Conservation (phyloP, 106 monocot genomes). For the Cymbidium sinense region DNA sequence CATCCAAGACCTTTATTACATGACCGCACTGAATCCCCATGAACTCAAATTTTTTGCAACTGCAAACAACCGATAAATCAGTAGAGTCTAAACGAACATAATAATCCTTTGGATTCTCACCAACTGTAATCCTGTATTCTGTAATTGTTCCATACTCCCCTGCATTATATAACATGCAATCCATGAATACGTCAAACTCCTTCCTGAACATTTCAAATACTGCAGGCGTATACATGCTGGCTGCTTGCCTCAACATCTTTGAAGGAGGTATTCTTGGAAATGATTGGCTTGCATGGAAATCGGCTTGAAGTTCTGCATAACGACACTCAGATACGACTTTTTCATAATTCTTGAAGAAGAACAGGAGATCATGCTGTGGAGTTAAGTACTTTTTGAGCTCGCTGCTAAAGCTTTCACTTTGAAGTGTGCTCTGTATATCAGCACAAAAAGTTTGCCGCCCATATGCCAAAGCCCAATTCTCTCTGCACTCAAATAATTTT, state of each 20-base stretch:
- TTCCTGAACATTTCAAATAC: slow-evolving; percentile 26
- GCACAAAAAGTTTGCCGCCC: slow-evolving; percentile 25
- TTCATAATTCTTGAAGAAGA: slow-evolving; percentile 24
- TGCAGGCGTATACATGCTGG: slow-evolving; percentile 24
- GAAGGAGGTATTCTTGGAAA: slow-evolving; percentile 30
- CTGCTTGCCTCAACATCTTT: slow-evolving; percentile 35
- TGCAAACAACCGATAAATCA: slow-evolving; percentile 18
- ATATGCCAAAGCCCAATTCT: slow-evolving; percentile 21
- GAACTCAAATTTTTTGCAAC: slow-evolving; percentile 33
- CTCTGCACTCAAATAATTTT: slow-evolving; percentile 19
- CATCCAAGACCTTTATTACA: slow-evolving; percentile 24
- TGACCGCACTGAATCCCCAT: slow-evolving; percentile 28
- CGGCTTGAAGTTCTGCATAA: slow-evolving; percentile 22
- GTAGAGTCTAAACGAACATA: slow-evolving; percentile 17
- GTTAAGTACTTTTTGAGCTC: slow-evolving; percentile 18
- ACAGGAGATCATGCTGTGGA: slow-evolving; percentile 12
- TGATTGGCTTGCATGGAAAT: slow-evolving; percentile 30
- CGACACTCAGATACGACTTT: slow-evolving; percentile 20
- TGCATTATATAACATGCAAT: slow-evolving; percentile 20
- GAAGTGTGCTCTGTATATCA: slow-evolving; percentile 18
- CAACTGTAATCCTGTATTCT: slow-evolving; percentile 18
- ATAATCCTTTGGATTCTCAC: slow-evolving; percentile 20
- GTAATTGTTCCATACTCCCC: slow-evolving; percentile 15
- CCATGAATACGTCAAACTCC: slow-evolving; percentile 25
- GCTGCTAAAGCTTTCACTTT: slow-evolving; percentile 13